A percentile compares a stretch with the other conserved stretches of the same genome.
phyloP scores from a whole-genome alignment of 768 basidiomycete genomes.

The Auricularia heimuer region DNA sequence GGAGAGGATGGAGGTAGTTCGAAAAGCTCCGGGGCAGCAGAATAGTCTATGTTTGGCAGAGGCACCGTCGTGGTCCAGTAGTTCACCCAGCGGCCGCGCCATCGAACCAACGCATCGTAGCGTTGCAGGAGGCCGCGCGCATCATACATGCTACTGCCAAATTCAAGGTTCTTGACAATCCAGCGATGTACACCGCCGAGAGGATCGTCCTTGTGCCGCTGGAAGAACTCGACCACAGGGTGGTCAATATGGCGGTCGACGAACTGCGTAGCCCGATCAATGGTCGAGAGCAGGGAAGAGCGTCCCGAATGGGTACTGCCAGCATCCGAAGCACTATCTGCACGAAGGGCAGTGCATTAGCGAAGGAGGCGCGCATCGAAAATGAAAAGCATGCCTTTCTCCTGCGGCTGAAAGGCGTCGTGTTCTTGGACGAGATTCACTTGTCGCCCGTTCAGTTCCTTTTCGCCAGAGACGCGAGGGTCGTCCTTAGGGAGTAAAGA shows the following conservation, averaged over 20 bases:
- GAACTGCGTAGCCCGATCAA: slow-evolving; percentile 30
- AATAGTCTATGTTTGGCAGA: not conserved
- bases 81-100: slow-evolving; percentile 44
- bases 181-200: slow-evolving; percentile 38
- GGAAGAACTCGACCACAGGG: slow-evolving; percentile 38
- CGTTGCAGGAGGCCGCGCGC: slow-evolving; percentile 38
- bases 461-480: not conserved
- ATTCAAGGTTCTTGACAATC: slow-evolving; percentile 48
- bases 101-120: slow-evolving; percentile 37
- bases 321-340: not conserved
- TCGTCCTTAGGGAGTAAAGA: slow-evolving; percentile 35
- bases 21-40: not conserved
- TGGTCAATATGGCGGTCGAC: slow-evolving; percentile 34
- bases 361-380: not conserved
- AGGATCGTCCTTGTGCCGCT: slow-evolving; percentile 45
- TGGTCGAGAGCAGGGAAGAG: slow-evolving; percentile 9
- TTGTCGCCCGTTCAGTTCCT: not conserved
- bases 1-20: not conserved
- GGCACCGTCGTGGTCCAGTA: slow-evolving; percentile 45
- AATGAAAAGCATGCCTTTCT: not conserved
- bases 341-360: not conserved
- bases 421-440: not conserved
- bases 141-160: slow-evolving; percentile 50
- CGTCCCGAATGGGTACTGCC: not conserved
- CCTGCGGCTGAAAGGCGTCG: not conserved